These are phyloP conservation scores for Besnoitia besnoiti DNA, from an alignment of 169 alveolate species.

Conservation along the genomic window DNA sequence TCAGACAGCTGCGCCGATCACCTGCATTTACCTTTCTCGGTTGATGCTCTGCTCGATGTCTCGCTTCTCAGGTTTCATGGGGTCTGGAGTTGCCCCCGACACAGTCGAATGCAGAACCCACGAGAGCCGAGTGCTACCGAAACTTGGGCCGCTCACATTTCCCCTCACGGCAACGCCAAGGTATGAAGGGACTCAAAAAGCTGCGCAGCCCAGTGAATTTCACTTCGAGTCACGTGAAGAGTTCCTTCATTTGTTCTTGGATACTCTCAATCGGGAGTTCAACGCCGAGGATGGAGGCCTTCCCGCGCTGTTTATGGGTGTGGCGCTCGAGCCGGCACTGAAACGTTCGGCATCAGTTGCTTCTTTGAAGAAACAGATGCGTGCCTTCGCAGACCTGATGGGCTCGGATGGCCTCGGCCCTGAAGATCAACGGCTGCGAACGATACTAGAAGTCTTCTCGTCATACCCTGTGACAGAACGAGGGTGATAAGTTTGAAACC, in stretches of 20 bases:
- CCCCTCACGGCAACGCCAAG: not conserved
- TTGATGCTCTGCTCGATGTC: too few species aligned
- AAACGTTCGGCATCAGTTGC: not conserved
- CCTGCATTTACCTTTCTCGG: too few species aligned
- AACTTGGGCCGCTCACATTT: not conserved
- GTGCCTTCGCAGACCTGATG: conserved; percentile 7
- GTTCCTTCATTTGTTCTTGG: not conserved
- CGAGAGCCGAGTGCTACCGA: not conserved
- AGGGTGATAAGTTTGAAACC: not conserved
- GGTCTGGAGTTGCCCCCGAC: not conserved
- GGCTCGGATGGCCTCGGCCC: not conserved
- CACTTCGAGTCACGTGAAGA: not conserved
- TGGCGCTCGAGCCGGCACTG: conserved; percentile 6
- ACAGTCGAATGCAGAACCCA: not conserved
- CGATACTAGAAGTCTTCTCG: not conserved
- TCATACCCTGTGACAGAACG: not conserved
- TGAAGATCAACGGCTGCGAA: not conserved
- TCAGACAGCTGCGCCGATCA: too few species aligned
- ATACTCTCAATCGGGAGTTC: not conserved
- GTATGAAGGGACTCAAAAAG: not conserved
- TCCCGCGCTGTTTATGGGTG: not conserved
- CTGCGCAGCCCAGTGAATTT: not conserved
- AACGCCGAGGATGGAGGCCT: not conserved
- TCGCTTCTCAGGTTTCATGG: not conserved
- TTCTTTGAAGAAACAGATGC: not conserved